These are phyloP conservation scores for Kalanchoe fedtschenkoi DNA, from an alignment of 164 flowering plant genomes.

Conservation along the genomic window DNA sequence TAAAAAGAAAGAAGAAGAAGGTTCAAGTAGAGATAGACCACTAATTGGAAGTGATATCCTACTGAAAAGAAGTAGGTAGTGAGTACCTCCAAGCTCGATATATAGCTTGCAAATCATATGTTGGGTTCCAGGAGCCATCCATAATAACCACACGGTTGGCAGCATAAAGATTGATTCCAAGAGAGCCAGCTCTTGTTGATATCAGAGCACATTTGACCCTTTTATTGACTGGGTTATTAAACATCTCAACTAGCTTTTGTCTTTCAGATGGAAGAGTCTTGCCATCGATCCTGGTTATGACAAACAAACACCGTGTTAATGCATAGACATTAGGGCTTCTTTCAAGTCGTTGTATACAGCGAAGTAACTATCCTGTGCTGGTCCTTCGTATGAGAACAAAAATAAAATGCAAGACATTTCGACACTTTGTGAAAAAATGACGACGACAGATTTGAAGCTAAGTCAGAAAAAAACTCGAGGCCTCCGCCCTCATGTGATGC, in stretches of 20 bases:
- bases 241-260: slow-evolving; percentile 81
- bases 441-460: not conserved
- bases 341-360: not conserved
- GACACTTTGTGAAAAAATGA: too few species aligned
- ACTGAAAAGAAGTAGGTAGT: not conserved
- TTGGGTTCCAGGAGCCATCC: slow-evolving; percentile 99
- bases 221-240: slow-evolving; percentile 63
- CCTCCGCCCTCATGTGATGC: not conserved
- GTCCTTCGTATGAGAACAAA: too few species aligned
- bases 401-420: too few species aligned
- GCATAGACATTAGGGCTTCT: not conserved
- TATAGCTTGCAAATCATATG: slow-evolving; percentile 96
- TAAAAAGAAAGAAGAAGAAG: not conserved
- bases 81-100: slow-evolving; percentile 93
- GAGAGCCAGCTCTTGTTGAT: slow-evolving; percentile 94
- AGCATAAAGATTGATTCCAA: slow-evolving; percentile 93
- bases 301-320: not conserved
- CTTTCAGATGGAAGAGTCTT: slow-evolving; percentile 78
- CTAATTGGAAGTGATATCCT: not conserved
- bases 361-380: not conserved
- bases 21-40: not conserved
- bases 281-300: slow-evolving; percentile 74
- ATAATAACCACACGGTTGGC: slow-evolving; percentile 94
- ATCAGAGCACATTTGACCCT: slow-evolving; percentile 90
- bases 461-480: not conserved